A percentile compares a stretch with the other conserved stretches of the same genome.
These are phyloP conservation scores for Chytridiales sp. DNA, from an alignment of 371 early-diverging fungal species.

Conservation along the genomic window DNA sequence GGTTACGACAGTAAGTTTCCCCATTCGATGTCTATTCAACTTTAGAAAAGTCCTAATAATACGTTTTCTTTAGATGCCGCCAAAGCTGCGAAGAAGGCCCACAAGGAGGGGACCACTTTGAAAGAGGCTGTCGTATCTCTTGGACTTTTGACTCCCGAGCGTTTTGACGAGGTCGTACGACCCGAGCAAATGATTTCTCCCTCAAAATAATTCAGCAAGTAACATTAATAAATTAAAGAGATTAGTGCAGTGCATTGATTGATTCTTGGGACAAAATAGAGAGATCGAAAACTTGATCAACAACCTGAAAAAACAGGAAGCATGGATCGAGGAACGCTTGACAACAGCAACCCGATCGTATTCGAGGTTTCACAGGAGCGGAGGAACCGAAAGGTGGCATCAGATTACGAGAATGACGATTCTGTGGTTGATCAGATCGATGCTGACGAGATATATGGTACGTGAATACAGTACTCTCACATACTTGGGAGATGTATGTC, in stretches of 20 bases:
- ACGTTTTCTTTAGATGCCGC: constrained; percentile 69
- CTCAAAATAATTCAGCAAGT: too few species aligned
- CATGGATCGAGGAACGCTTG: too few species aligned
- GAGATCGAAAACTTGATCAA: too few species aligned
- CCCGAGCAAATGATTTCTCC: constrained; percentile 84
- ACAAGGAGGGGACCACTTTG: constrained; percentile 67
- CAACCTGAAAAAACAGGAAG: too few species aligned
- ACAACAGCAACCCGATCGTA: constrained; percentile 84
- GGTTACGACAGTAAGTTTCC: constrained; percentile 58
- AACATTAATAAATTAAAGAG: too few species aligned
- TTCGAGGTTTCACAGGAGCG: constrained; percentile 62
- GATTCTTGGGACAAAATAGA: too few species aligned
- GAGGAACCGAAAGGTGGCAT: not conserved
- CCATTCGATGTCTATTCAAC: not conserved
- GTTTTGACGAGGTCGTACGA: constrained; percentile 86
- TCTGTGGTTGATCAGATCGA: constrained; percentile 69
- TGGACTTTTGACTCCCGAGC: constrained; percentile 70
- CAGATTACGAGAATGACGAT: constrained; percentile 9
- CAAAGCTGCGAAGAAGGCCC: constrained; percentile 89
- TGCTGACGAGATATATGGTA: constrained; percentile 82
- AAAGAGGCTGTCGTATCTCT: constrained; percentile 82
- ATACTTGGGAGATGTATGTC: not conserved
- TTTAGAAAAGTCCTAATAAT: not conserved
- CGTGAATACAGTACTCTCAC: not conserved
- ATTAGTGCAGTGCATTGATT: too few species aligned